Percentiles rank a stretch among this genome's conserved stretches.
Conservation (phyloP, 2,329 filamentous ascomycete genomes). For the Stenocarpella maydis region DNA sequence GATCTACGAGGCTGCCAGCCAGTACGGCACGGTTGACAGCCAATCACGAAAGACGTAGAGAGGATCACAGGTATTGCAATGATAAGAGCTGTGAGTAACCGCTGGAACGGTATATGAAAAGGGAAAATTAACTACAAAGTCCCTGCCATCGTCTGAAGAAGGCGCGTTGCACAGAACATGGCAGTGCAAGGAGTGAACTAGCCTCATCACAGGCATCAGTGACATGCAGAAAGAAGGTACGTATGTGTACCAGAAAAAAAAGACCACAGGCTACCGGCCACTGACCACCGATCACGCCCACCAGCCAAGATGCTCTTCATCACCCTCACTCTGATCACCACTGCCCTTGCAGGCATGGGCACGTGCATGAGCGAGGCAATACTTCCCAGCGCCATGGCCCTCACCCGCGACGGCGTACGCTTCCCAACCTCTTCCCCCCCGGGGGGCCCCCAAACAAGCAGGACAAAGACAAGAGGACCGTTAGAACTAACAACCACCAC, state of each 20-base stretch:
- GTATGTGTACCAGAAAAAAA: not conserved
- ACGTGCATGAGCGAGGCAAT: not conserved
- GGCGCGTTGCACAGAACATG: not conserved
- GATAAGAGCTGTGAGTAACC: too few relatives aligned
- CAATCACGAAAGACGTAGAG: too few relatives aligned
- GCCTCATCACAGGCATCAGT: too few relatives aligned
- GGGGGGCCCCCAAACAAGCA: too few relatives aligned
- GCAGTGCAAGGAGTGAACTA: not conserved
- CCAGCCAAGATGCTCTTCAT: conserved; percentile 2
- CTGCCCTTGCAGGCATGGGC: not conserved
- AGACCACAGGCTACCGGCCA: too few relatives aligned
- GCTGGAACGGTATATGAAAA: too few relatives aligned
- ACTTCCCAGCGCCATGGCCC: not conserved
- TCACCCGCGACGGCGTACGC: not conserved
- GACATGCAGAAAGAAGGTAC: too few relatives aligned
- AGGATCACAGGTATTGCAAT: too few relatives aligned
- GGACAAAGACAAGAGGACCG: not conserved
- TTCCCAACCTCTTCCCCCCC: not conserved
- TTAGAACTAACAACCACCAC: not conserved
- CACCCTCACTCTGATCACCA: not conserved
- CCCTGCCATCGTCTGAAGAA: not conserved
- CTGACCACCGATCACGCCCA: not conserved
- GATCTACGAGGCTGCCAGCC: too few relatives aligned
- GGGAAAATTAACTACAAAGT: too few relatives aligned
- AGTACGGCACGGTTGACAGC: too few relatives aligned